Evolutionary conservation across 2,329 filamentous ascomycete genomes (phyloP).

Genomic region (Chlorencoelia australis): DNA sequence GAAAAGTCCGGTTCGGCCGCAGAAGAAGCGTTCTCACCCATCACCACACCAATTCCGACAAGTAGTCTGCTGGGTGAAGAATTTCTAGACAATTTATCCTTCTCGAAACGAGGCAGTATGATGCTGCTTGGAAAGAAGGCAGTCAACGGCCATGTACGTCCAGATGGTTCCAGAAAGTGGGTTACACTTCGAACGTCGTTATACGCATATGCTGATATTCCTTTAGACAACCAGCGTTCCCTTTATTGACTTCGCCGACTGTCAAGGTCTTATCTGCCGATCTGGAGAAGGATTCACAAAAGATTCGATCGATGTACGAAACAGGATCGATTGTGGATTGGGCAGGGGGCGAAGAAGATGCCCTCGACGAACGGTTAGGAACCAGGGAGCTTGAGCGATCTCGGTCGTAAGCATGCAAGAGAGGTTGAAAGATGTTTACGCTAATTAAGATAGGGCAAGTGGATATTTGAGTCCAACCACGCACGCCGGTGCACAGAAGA

Average conservation of each 20-base stretch:
- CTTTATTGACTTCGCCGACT: slow-evolving; percentile 20
- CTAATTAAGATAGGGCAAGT: slow-evolving; percentile 14
- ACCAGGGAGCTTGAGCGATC: slow-evolving; percentile 6
- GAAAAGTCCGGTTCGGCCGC: slow-evolving; percentile 14
- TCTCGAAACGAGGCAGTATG: slow-evolving; percentile 54
- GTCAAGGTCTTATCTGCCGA: slow-evolving; percentile 22
- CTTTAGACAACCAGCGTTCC: slow-evolving; percentile 23
- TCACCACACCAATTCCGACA: slow-evolving; percentile 47
- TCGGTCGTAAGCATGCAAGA: slow-evolving; percentile 9
- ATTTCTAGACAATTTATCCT: slow-evolving; percentile 45
- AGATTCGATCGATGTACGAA: slow-evolving; percentile 29
- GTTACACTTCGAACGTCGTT: no score
- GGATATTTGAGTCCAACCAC: slow-evolving; percentile 12
- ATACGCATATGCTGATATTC: slow-evolving; percentile 10
- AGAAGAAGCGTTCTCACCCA: slow-evolving; percentile 36
- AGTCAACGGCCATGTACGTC: slow-evolving; percentile 17
- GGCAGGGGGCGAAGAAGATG: slow-evolving; percentile 15
- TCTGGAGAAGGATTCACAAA: slow-evolving; percentile 26
- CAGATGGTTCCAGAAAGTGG: slow-evolving; percentile 18
- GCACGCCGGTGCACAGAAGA: slow-evolving; percentile 4
- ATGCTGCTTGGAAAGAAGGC: slow-evolving; percentile 43
- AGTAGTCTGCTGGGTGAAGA: slow-evolving; percentile 48
- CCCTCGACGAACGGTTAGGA: slow-evolving; percentile 5
- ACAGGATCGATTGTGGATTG: slow-evolving; percentile 18
- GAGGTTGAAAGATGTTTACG: no score